Conservation (phyloP, 176 grass and related monocot genomes). For the Metroxylon sagu region DNA sequence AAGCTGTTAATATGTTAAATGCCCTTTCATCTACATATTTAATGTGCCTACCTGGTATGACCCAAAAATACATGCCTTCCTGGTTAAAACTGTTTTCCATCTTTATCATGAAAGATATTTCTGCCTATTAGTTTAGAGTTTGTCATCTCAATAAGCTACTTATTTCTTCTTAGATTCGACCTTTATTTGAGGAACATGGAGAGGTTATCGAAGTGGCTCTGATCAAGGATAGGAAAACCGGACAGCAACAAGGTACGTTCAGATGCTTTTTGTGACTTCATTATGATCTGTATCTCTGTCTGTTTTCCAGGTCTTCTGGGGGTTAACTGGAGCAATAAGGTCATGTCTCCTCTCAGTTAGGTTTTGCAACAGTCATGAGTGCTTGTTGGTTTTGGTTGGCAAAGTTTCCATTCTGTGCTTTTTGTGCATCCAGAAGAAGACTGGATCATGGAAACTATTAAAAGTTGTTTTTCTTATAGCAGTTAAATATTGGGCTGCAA, state of each 20-base stretch:
- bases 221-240: slow-evolving; percentile 94
- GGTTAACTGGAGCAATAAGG: slow-evolving; percentile 63
- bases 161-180: slow-evolving; percentile 46
- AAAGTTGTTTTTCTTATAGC: slow-evolving; percentile 27
- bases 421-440: slow-evolving; percentile 46
- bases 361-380: slow-evolving; percentile 49
- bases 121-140: too few relatives aligned
- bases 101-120: too few relatives aligned
- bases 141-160: slow-evolving; percentile 15
- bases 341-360: slow-evolving; percentile 66
- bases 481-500: slow-evolving; percentile 14
- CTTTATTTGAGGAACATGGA: slow-evolving; percentile 95
- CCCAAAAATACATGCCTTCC: too few relatives aligned
- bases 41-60: too few relatives aligned
- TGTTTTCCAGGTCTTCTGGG: slow-evolving; percentile 67
- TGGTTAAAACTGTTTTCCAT: too few relatives aligned
- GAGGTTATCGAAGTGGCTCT: slow-evolving; percentile 96
- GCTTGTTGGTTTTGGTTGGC: slow-evolving; percentile 20
- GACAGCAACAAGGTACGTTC: slow-evolving; percentile 84
- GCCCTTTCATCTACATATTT: too few relatives aligned
- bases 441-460: slow-evolving; percentile 31
- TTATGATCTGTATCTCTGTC: slow-evolving; percentile 46
- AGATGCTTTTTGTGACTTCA: slow-evolving; percentile 23
- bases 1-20: too few relatives aligned
- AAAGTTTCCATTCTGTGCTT: slow-evolving; percentile 46